These are phyloP conservation scores for Leishmania braziliensis DNA, from an alignment of 208 protist genomes.

Conservation along the genomic window DNA sequence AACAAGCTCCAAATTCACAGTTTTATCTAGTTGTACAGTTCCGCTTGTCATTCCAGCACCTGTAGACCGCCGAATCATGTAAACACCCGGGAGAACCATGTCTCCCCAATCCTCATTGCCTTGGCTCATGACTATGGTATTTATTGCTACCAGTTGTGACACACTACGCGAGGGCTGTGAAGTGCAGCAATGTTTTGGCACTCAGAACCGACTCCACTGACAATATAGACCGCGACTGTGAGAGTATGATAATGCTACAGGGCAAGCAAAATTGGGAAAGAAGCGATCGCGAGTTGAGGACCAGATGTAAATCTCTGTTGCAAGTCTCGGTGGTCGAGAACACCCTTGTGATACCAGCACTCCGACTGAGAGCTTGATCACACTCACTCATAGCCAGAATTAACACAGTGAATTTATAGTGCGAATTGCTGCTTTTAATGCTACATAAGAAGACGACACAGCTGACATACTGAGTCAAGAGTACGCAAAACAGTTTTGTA, in stretches of 20 bases:
- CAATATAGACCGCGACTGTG: not conserved
- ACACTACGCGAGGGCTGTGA: not conserved
- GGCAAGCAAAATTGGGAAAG: not conserved
- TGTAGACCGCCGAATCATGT: slow-evolving; percentile 63
- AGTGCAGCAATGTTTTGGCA: not conserved
- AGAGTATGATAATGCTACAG: not conserved
- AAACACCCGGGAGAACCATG: slow-evolving; percentile 82
- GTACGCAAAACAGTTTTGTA: not conserved
- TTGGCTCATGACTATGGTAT: slow-evolving; percentile 18
- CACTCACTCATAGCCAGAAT: not conserved
- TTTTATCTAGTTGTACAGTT: slow-evolving; percentile 21
- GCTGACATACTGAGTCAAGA: slow-evolving; percentile 2
- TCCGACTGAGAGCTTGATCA: not conserved
- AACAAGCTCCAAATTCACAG: slow-evolving; percentile 59
- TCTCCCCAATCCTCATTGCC: slow-evolving; percentile 54
- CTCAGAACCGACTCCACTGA: not conserved
- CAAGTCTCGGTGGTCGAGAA: not conserved
- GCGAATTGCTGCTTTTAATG: not conserved
- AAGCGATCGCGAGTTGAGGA: not conserved
- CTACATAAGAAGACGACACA: slow-evolving; percentile 9
- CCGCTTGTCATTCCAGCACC: not conserved
- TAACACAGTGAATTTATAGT: not conserved
- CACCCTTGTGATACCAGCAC: not conserved
- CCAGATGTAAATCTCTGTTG: not conserved
- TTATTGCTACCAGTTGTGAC: not conserved